A percentile compares a stretch with the other conserved stretches of the same genome.
Evolutionary conservation across 768 basidiomycete species (phyloP).

Genomic region (Trametes cingulata): DNA sequence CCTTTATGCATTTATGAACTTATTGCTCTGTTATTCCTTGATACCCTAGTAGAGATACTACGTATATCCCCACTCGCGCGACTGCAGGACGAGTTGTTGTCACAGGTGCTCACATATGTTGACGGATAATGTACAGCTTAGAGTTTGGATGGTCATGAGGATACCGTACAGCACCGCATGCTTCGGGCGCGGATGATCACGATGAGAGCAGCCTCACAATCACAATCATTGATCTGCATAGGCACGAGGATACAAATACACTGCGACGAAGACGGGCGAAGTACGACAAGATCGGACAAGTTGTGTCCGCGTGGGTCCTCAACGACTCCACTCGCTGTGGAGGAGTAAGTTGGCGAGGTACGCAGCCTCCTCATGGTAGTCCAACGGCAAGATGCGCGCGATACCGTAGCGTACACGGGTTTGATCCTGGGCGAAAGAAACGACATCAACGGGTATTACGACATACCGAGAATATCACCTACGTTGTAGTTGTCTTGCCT

Average conservation of each 20-base stretch:
- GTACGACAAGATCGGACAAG: background rate
- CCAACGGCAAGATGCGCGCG: conserved; percentile 58
- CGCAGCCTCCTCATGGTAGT: conserved; percentile 70
- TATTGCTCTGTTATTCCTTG: conserved; percentile 8
- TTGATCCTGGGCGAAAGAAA: conserved; percentile 56
- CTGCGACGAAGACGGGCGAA: background rate
- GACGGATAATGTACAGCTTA: background rate
- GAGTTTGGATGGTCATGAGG: background rate
- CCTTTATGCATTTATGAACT: background rate
- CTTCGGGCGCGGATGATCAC: background rate
- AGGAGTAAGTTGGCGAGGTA: conserved; percentile 60
- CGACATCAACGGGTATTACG: background rate
- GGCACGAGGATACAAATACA: background rate
- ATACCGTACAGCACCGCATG: background rate
- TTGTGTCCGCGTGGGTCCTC: background rate
- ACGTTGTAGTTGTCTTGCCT: conserved; percentile 87
- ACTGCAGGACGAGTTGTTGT: conserved; percentile 2
- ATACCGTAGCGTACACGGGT: conserved; percentile 83
- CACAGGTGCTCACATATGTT: background rate
- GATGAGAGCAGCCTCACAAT: background rate
- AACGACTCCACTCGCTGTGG: conserved; percentile 53
- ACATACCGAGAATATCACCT: conserved; percentile 29
- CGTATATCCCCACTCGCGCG: conserved; percentile 2
- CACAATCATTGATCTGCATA: background rate
- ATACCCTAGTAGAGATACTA: background rate